phyloP scores from a whole-genome alignment of 129 eudicot species.

The Cynara cardunculus region DNA sequence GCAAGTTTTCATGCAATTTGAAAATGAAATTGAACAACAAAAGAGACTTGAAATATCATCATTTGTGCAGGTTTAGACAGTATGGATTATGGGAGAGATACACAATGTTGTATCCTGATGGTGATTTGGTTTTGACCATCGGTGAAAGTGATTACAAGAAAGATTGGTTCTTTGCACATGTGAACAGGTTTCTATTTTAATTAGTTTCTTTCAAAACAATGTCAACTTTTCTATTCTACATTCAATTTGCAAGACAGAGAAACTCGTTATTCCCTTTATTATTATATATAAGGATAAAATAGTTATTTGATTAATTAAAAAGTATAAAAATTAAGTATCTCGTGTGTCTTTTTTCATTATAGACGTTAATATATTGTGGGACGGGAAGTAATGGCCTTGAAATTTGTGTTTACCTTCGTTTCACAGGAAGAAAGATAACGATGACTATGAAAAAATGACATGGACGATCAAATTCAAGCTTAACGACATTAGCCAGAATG shows the following conservation, averaged over 20 bases:
- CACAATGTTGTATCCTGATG: slow-evolving; percentile 37
- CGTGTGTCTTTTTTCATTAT: neutral
- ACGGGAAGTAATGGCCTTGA: neutral
- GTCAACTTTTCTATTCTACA: neutral
- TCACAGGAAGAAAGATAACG: slow-evolving; percentile 42
- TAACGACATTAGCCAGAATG: slow-evolving; percentile 26
- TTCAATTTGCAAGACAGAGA: neutral
- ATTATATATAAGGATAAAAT: too few species aligned
- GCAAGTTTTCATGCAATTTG: neutral
- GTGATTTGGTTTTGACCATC: slow-evolving; percentile 54
- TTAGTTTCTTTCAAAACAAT: neutral
- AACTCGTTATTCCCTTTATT: too few species aligned
- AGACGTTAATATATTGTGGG: too few species aligned
- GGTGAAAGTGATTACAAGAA: slow-evolving; percentile 50
- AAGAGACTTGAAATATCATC: neutral
- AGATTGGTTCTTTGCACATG: slow-evolving; percentile 85
- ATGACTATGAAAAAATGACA: slow-evolving; percentile 51
- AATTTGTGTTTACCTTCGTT: neutral
- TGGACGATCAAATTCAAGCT: slow-evolving; percentile 67
- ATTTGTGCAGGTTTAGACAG: slow-evolving; percentile 56
- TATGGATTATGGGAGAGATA: slow-evolving; percentile 76
- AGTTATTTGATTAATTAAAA: too few species aligned
- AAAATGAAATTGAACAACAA: neutral
- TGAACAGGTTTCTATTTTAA: slow-evolving; percentile 33
- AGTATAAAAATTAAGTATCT: too few species aligned